Evolutionary conservation across 768 basidiomycete genomes (phyloP).

Genomic region (Lactarius pseudohatsudake): DNA sequence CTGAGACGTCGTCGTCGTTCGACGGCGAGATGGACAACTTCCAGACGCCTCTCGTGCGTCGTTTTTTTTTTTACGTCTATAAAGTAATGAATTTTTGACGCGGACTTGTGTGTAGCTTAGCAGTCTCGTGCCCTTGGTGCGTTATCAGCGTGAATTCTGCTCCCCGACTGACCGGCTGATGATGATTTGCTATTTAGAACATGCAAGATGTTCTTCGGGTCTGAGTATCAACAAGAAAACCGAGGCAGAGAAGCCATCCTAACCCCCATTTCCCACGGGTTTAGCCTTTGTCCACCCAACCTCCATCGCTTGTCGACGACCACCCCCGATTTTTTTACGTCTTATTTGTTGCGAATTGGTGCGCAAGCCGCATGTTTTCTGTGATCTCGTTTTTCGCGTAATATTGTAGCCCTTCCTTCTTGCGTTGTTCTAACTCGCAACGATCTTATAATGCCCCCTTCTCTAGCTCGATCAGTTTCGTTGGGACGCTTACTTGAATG

Average conservation of each 20-base stretch:
- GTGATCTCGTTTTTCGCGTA: not conserved
- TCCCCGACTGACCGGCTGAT: not conserved
- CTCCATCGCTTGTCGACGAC: not conserved
- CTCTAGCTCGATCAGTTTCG: too few species aligned
- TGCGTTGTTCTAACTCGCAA: not conserved
- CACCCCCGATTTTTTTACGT: not conserved
- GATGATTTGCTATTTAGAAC: conserved; percentile 10
- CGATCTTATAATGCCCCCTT: not conserved
- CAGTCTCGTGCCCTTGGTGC: conserved; percentile 24
- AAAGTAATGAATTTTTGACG: not conserved
- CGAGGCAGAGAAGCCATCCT: not conserved
- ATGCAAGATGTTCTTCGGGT: conserved; percentile 20
- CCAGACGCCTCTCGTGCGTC: conserved; percentile 26
- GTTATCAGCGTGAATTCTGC: not conserved
- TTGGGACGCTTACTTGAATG: too few species aligned
- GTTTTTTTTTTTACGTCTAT: conserved; percentile 9
- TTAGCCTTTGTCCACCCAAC: too few species aligned
- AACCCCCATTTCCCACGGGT: too few species aligned
- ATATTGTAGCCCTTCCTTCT: not conserved
- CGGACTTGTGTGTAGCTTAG: conserved; percentile 18
- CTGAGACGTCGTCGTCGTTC: not conserved
- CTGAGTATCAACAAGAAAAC: not conserved
- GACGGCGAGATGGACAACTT: conserved; percentile 27
- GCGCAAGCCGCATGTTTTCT: not conserved
- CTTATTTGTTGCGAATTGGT: not conserved